A percentile compares a stretch with the other conserved stretches of the same genome.
Evolutionary conservation across 768 basidiomycete species (phyloP).

Genomic region (Podaxis sp.): DNA sequence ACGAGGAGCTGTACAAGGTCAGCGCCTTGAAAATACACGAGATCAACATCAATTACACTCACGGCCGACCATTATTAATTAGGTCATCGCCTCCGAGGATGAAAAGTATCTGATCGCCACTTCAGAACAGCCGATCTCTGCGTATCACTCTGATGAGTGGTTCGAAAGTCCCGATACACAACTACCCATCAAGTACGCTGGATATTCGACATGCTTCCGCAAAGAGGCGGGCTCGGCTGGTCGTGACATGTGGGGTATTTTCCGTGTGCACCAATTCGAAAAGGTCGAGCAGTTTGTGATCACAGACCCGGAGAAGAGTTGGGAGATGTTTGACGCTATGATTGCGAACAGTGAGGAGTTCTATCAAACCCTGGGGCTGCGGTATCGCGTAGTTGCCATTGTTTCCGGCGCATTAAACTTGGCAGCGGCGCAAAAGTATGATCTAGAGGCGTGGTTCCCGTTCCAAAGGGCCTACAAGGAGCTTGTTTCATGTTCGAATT

Average conservation of each 20-base stretch:
- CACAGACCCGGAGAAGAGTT: slow-evolving; percentile 91
- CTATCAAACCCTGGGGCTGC: slow-evolving; percentile 90
- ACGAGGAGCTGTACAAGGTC: slow-evolving; percentile 97
- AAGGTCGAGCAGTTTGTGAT: slow-evolving; percentile 98
- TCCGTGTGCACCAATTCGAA: slow-evolving; percentile 99
- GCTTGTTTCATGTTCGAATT: slow-evolving; percentile 96
- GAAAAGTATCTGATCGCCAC: slow-evolving; percentile 99
- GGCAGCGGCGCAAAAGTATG: slow-evolving; percentile 95
- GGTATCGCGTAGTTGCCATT: slow-evolving; percentile 91
- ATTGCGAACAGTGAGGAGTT: slow-evolving; percentile 86
- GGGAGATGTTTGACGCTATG: slow-evolving; percentile 93
- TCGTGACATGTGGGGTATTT: slow-evolving; percentile 99
- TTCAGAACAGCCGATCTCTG: slow-evolving; percentile 97
- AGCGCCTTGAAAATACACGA: slow-evolving; percentile 8
- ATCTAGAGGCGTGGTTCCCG: slow-evolving; percentile 99
- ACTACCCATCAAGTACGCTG: slow-evolving; percentile 87
- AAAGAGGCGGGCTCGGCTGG: slow-evolving; percentile 98
- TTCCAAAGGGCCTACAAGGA: slow-evolving; percentile 97
- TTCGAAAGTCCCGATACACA: slow-evolving; percentile 90
- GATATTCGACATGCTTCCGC: slow-evolving; percentile 95
- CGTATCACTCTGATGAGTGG: slow-evolving; percentile 95
- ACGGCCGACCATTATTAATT: slow-evolving; percentile 19
- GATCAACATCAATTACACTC: neutral
- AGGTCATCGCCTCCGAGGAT: slow-evolving; percentile 87
- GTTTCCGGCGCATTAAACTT: slow-evolving; percentile 96